Evolutionary conservation across 352 stramenopile species (phyloP).

Genomic region (Pythium apleroticum): DNA sequence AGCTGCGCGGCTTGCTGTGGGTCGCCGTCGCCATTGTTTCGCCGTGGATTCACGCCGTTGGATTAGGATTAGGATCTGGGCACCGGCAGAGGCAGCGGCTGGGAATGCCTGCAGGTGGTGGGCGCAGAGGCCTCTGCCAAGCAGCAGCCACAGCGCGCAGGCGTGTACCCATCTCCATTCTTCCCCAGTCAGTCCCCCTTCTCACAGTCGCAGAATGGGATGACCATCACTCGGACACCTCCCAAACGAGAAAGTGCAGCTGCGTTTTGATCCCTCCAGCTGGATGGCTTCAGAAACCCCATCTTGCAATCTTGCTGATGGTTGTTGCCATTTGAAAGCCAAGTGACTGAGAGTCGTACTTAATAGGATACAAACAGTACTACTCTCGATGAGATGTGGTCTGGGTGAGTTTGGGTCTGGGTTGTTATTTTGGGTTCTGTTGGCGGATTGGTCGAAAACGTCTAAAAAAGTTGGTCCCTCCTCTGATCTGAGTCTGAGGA

Average conservation of each 20-base stretch:
- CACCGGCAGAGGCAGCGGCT: not conserved
- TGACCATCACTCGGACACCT: not conserved
- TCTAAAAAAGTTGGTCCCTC: not conserved
- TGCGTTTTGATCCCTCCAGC: not conserved
- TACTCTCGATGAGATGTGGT: not conserved
- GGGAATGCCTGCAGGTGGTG: not conserved
- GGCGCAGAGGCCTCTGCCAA: not conserved
- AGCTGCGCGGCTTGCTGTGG: slow-evolving; percentile 5
- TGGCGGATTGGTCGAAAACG: not conserved
- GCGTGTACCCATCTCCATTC: slow-evolving; percentile 21
- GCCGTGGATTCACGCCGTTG: not conserved
- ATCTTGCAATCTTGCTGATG: not conserved
- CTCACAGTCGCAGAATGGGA: not conserved
- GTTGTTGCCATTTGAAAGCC: not conserved
- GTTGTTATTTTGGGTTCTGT: not conserved
- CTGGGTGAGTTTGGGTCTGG: not conserved
- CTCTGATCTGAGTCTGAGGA: not conserved
- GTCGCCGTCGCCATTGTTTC: not conserved
- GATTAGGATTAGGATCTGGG: not conserved
- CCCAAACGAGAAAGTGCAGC: not conserved
- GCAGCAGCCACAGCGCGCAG: not conserved
- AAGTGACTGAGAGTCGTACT: slow-evolving; percentile 10
- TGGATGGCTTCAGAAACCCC: slow-evolving; percentile 17
- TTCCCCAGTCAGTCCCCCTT: not conserved
- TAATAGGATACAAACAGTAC: not conserved